Evolutionary conservation across 345 rosid genomes (phyloP), one percentile per base, ranked within the genome.

Genomic region (Viola odorata): DNA sequence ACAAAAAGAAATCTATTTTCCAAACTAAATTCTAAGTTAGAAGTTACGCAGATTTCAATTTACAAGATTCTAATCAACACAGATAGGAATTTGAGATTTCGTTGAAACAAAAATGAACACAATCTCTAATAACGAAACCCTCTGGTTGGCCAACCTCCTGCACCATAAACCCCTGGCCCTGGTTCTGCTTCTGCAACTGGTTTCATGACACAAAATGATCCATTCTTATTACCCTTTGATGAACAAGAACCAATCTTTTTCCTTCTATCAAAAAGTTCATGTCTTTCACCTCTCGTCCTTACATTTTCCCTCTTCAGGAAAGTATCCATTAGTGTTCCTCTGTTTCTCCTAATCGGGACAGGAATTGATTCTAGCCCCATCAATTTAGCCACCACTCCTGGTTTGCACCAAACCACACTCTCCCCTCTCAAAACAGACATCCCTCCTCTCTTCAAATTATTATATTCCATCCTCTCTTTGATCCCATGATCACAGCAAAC

Each of bases 341-440:
- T 73, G 16, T 68, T 75, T 57, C 55, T 51, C 4, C 50, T 67
- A 10, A 71, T 56, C 5, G 88, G 81, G 53, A 89, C 81, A 4
- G 96, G 98, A 64, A 87, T 73, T n/a, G 82, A 81, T 16, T 92
- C 98, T 2, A 92, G 75, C 3, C 96, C 98, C 98, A 87, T 92
- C 64, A 92, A 66, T 78, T 85, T 92, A 0, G 95, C 91, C 15
- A 91, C 81, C 66, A 91, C 89, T n/a, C 98, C 95, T 5, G 98
- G 87, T 49, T 86, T 76, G 78, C 98, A 85, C 98, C 96, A 91
- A 3, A 82, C 65, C 72, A 89, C 96, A 10, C 60, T 81, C 64
- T 85, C 84, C 45, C 89, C 92, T 0, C 73, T 85, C 55, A 81
- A 56, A 5, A 62, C 72, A 1, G 32, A 41, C 17, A 42, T 4